Evolutionary conservation across 352 stramenopile species (phyloP), one percentile per base, ranked within the genome.

Genomic region (Phytopythium kandeliae): DNA sequence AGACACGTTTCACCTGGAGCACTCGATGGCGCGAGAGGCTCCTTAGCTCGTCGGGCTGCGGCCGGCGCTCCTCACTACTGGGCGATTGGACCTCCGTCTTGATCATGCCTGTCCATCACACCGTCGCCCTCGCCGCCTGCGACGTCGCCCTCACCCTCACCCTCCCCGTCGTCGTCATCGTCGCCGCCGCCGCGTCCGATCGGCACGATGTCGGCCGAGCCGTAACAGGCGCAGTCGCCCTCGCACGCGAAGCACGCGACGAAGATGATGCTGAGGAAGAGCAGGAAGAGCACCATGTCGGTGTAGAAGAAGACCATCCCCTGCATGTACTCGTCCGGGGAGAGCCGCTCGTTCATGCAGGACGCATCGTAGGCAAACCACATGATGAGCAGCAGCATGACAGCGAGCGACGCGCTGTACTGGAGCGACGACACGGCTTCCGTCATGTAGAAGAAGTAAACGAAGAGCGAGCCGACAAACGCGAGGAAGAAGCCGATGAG

Each of bases 261-360:
- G 58, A 90, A 80, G 56, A 90, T 83, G 59, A 86, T 85, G 58
- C 75, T 78, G 22, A 90, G 45, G 59, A 90, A 90, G 38, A 88
- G 54, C 33, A 90, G 42, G 65, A 88, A 90, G 12, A 90, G 70
- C 48, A 87, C 76, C 67, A 88, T 87, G 50, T 90, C 79, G 4
- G 79, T 90, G 64, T 90, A 90, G 62, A 86, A 90, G 59, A 86
- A 86, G 19, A 90, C 73, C 76, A 89, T 83, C 48, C 78, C 78
- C 51, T 87, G 77, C 78, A 90, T 88, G 61, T 88, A 90, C 60
- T 90, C 78, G 60, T 90, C 78, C 6, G 76, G 78, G 16, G 74
- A 83, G 5, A 90, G 63, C 1, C 75, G 63, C 47, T 90, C 74
- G 60, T 90, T 86, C 76, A 88, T 86, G 54, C 76, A 88, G 9